Percentiles rank a stretch among this genome's conserved stretches.
phyloP scores from a whole-genome alignment of 2,329 filamentous ascomycete species.

The Cytospora piceicola region DNA sequence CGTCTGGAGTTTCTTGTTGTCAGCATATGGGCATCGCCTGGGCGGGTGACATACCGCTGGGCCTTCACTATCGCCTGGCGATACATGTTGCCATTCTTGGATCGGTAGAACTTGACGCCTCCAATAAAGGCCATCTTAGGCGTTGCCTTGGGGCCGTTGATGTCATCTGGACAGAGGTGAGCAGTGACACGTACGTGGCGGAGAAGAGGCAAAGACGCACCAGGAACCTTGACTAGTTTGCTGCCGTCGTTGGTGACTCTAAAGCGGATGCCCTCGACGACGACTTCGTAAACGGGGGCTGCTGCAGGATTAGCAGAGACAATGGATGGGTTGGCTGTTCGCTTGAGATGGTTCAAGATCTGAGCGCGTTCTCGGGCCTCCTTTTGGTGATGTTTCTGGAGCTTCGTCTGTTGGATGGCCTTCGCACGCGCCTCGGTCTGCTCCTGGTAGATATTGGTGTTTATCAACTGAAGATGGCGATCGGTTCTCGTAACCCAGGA shows the following conservation, averaged over 20 bases:
- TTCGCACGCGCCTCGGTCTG: constrained; percentile 69
- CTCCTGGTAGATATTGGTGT: constrained; percentile 76
- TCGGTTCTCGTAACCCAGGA: constrained; percentile 75
- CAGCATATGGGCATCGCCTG: constrained; percentile 41
- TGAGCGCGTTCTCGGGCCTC: constrained; percentile 64
- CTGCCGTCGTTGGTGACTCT: constrained; percentile 75
- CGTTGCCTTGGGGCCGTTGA: constrained; percentile 66
- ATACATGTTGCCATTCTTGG: constrained; percentile 85
- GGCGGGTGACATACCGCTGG: constrained; percentile 66
- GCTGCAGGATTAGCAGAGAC: constrained; percentile 38
- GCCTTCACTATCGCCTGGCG: constrained; percentile 75
- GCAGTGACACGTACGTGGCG: constrained; percentile 26
- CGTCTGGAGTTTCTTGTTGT: constrained; percentile 47
- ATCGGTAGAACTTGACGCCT: constrained; percentile 81
- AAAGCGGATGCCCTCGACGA: constrained; percentile 74
- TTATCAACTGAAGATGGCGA: constrained; percentile 82
- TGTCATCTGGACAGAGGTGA: constrained; percentile 54
- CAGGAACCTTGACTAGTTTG: constrained; percentile 75
- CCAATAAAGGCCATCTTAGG: constrained; percentile 75
- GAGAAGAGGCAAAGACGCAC: constrained; percentile 47
- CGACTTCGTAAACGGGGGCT: constrained; percentile 61
- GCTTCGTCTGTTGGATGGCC: constrained; percentile 72
- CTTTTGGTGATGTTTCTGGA: constrained; percentile 57
- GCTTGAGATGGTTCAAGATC: constrained; percentile 53
- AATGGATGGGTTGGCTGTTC: constrained; percentile 36